A percentile compares a stretch with the other conserved stretches of the same genome.
Conservation (phyloP, 257 asterid species). For the Solanum chmielewskii region DNA sequence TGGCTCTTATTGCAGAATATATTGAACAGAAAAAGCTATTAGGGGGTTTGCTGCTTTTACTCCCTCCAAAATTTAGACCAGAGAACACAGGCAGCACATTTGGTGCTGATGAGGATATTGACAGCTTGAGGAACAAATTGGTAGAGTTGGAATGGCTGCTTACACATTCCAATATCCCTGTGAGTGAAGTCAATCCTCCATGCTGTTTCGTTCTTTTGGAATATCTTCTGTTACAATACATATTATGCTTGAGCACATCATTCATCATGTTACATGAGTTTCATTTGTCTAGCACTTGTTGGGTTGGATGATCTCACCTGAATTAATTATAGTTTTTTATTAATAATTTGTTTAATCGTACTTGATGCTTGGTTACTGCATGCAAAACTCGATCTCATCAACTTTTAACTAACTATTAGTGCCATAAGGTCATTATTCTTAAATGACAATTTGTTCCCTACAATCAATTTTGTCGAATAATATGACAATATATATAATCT, state of each 20-base stretch:
- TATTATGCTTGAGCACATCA: neutral
- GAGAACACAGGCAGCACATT: constrained; percentile 21
- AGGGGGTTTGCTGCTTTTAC: constrained; percentile 78
- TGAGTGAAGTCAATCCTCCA: constrained; percentile 21
- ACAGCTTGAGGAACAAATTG: constrained; percentile 25
- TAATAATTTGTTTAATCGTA: neutral
- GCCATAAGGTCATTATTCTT: neutral
- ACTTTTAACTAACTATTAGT: neutral
- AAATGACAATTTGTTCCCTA: neutral
- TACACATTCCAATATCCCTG: constrained; percentile 62
- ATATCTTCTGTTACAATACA: neutral
- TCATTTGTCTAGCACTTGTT: neutral
- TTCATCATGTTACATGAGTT: neutral
- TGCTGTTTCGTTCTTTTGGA: neutral
- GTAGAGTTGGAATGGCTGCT: constrained; percentile 60
- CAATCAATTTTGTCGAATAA: neutral
- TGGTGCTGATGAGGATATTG: constrained; percentile 22
- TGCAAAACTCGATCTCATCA: neutral
- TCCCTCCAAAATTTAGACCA: constrained; percentile 63
- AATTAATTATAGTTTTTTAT: neutral
- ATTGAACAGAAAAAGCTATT: constrained; percentile 63
- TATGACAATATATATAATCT: neutral
- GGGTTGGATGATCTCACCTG: neutral
- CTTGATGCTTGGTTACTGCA: neutral
- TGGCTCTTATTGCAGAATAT: constrained; percentile 49